Evolutionary conservation across 2,329 filamentous ascomycete genomes (phyloP).

Genomic region (Sporothrix globosa): DNA sequence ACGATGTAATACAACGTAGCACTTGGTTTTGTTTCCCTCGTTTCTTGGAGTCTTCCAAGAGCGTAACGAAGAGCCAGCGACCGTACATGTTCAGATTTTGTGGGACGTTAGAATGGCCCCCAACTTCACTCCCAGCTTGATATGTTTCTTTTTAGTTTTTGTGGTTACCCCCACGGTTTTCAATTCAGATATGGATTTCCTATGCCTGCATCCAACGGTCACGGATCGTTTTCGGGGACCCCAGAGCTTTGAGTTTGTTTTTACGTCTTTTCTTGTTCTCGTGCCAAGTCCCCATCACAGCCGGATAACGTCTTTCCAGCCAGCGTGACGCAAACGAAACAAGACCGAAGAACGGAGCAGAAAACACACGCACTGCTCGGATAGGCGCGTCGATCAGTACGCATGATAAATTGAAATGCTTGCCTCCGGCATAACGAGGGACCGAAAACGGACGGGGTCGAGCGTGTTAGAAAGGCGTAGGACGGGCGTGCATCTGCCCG

Average conservation of each 20-base stretch:
- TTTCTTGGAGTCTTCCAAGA: too few relatives aligned
- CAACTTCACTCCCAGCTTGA: conserved; percentile 18
- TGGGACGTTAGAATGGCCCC: background rate
- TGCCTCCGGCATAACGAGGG: conserved; percentile 3
- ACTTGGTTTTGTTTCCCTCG: background rate
- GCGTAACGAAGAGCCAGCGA: background rate
- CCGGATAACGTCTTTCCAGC: background rate
- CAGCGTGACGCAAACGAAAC: background rate
- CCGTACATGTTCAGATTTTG: background rate
- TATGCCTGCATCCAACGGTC: background rate
- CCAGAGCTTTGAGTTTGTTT: background rate
- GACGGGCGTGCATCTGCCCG: background rate
- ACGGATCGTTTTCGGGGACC: background rate
- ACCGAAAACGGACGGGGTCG: background rate
- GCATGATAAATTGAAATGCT: background rate
- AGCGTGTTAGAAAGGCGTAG: background rate
- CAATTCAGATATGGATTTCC: background rate
- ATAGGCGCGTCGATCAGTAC: background rate
- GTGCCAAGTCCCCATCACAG: background rate
- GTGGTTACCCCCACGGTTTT: background rate
- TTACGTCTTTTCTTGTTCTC: background rate
- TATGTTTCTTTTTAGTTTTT: background rate
- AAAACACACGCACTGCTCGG: background rate
- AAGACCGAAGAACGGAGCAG: background rate
- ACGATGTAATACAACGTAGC: background rate